phyloP scores from a whole-genome alignment of 2,329 filamentous ascomycete species.

The Aspergillus quadricinctus region DNA sequence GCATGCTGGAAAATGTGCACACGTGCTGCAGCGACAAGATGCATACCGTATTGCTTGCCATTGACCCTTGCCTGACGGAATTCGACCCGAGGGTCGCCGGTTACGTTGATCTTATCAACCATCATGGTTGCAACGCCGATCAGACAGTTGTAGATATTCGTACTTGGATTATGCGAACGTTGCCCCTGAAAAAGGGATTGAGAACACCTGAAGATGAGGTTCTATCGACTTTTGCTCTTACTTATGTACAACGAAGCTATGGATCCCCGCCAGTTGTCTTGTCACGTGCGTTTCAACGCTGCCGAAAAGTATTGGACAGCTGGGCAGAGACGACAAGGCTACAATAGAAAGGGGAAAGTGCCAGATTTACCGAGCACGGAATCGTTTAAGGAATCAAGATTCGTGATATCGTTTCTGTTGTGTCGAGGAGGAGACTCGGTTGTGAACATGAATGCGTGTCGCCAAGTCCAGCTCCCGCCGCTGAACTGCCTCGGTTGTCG shows the following conservation, averaged over 20 bases:
- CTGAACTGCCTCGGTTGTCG: background rate
- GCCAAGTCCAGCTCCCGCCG: background rate
- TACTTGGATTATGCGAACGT: background rate
- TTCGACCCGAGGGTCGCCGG: slow-evolving; percentile 63
- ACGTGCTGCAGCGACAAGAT: background rate
- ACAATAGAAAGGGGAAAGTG: background rate
- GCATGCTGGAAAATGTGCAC: background rate
- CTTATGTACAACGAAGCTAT: slow-evolving; percentile 9
- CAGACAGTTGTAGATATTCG: background rate
- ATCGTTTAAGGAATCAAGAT: background rate
- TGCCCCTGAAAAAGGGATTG: background rate
- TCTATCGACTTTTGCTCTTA: slow-evolving; percentile 2
- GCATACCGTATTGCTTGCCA: slow-evolving; percentile 63
- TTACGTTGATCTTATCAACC: slow-evolving; percentile 58
- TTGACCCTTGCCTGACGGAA: slow-evolving; percentile 61
- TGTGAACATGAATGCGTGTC: background rate
- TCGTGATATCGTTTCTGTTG: background rate
- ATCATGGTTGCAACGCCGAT: slow-evolving; percentile 37
- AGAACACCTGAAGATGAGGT: background rate
- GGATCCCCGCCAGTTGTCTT: slow-evolving; percentile 12
- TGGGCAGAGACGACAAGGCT: slow-evolving; percentile 7
- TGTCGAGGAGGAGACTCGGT: background rate
- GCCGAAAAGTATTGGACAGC: background rate
- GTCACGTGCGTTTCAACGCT: slow-evolving; percentile 17
- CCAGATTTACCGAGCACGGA: background rate